Percentiles rank a stretch among this genome's conserved stretches.
Evolutionary conservation across 1,139 yeast species (phyloP).

Genomic region (Yamadazyma diddensiae): DNA sequence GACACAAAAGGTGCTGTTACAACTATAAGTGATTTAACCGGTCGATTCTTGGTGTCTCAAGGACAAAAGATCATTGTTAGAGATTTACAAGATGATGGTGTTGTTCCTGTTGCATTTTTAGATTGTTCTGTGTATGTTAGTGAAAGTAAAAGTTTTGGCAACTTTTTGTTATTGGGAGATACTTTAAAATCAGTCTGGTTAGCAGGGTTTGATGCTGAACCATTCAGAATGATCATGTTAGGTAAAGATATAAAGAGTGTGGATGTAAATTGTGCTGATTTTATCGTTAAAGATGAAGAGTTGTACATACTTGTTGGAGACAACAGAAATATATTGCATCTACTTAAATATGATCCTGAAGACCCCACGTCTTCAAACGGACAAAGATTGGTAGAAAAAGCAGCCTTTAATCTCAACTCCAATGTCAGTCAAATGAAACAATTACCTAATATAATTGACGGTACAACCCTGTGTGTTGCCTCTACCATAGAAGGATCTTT

Average conservation of each 20-base stretch:
- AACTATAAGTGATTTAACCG: conserved; percentile 75
- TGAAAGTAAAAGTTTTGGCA: conserved; percentile 81
- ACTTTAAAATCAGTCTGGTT: conserved; percentile 76
- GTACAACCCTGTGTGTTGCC: conserved; percentile 59
- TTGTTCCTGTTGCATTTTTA: conserved; percentile 89
- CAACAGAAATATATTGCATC: conserved; percentile 62
- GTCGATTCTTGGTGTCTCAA: conserved; percentile 80
- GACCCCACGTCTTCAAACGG: conserved; percentile 84
- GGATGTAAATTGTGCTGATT: conserved; percentile 68
- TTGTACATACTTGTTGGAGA: conserved; percentile 70
- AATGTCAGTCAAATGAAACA: conserved; percentile 57
- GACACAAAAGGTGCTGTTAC: conserved; percentile 84
- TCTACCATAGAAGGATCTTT: conserved; percentile 79
- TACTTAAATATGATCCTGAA: conserved; percentile 89
- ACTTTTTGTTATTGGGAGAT: conserved; percentile 77
- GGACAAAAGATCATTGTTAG: conserved; percentile 85
- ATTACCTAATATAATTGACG: conserved; percentile 44
- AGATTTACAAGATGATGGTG: conserved; percentile 79
- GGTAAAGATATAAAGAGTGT: conserved; percentile 71
- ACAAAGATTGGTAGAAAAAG: conserved; percentile 64
- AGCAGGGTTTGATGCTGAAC: conserved; percentile 93
- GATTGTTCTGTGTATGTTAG: conserved; percentile 80
- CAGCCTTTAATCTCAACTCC: conserved; percentile 70
- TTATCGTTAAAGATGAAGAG: conserved; percentile 68
- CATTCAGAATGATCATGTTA: conserved; percentile 76